Evolutionary conservation across 768 basidiomycete genomes (phyloP).

Genomic region (Podaxis sp.): DNA sequence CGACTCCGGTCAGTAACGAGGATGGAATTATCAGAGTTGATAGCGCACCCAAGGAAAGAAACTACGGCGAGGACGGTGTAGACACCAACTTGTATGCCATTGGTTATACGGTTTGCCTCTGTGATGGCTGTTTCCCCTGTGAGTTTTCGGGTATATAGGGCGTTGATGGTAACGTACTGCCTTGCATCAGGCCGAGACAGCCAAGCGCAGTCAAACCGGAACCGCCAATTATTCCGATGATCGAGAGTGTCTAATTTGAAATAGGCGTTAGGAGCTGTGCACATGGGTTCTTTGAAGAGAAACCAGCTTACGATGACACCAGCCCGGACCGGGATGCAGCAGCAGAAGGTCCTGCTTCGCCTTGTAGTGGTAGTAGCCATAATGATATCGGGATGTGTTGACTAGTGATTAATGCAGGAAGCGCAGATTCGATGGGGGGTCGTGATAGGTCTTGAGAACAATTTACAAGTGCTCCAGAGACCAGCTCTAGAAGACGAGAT

Average conservation of each 20-base stretch:
- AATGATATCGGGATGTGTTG: constrained; percentile 8
- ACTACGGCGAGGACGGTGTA: constrained; percentile 42
- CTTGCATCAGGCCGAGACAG: constrained; percentile 33
- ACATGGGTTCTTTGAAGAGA: background rate
- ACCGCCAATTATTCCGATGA: constrained; percentile 48
- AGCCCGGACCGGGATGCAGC: constrained; percentile 49
- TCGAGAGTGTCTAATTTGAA: constrained; percentile 34
- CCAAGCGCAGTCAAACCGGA: constrained; percentile 38
- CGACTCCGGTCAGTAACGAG: background rate
- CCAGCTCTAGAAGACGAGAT: constrained; percentile 28
- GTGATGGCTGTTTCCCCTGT: constrained; percentile 1
- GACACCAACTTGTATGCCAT: constrained; percentile 41
- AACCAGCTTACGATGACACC: constrained; percentile 42
- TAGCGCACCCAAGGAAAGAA: constrained; percentile 43
- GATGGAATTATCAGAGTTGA: background rate
- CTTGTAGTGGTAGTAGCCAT: constrained; percentile 23
- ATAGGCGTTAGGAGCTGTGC: background rate
- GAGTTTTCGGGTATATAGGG: background rate
- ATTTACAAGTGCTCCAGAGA: constrained; percentile 23
- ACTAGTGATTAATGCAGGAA: background rate
- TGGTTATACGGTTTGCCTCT: constrained; percentile 39
- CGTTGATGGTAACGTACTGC: constrained; percentile 22
- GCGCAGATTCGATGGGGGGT: constrained; percentile 9
- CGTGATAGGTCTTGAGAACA: constrained; percentile 20
- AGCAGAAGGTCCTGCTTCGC: constrained; percentile 46